Conservation (phyloP, 2,329 filamentous ascomycete genomes). For the Leptographium lundbergii region DNA sequence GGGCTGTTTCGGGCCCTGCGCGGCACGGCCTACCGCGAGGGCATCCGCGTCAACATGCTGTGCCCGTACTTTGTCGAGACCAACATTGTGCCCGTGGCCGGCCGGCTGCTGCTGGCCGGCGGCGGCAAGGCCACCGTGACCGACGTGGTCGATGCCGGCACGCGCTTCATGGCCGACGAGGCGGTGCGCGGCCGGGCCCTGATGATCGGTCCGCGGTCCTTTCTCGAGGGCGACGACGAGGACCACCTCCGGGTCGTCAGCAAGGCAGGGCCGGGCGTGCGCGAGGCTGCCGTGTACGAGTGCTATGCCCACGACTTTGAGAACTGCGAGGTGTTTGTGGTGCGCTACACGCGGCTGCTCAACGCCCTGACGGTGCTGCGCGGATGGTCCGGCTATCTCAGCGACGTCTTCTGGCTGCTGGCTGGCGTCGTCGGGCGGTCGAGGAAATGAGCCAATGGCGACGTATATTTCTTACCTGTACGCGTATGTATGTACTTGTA, state of each 20-base stretch:
- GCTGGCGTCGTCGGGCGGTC: not conserved
- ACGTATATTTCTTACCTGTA: too few species aligned
- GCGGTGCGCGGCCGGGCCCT: constrained; percentile 43
- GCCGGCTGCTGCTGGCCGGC: constrained; percentile 43
- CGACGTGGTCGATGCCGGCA: constrained; percentile 51
- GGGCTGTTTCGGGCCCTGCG: constrained; percentile 50
- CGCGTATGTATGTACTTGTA: too few species aligned
- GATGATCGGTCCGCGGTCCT: constrained; percentile 42
- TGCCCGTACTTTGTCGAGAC: constrained; percentile 53
- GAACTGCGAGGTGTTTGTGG: constrained; percentile 41
- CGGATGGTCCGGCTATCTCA: constrained; percentile 40
- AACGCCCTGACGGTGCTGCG: constrained; percentile 34
- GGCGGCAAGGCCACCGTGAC: constrained; percentile 35
- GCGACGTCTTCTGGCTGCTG: constrained; percentile 19
- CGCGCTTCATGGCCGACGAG: constrained; percentile 46
- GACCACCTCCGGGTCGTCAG: constrained; percentile 7
- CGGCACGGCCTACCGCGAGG: constrained; percentile 28
- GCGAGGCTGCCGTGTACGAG: constrained; percentile 42
- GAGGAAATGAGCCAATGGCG: too few species aligned
- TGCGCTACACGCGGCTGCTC: constrained; percentile 38
- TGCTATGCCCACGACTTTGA: constrained; percentile 46
- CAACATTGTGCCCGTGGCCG: constrained; percentile 35
- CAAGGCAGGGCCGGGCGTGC: not conserved
- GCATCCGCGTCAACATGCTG: constrained; percentile 51
- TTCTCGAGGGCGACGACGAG: constrained; percentile 24